Evolutionary conservation across 345 rosid species (phyloP).

Genomic region (Eucalyptus erythrocorys): DNA sequence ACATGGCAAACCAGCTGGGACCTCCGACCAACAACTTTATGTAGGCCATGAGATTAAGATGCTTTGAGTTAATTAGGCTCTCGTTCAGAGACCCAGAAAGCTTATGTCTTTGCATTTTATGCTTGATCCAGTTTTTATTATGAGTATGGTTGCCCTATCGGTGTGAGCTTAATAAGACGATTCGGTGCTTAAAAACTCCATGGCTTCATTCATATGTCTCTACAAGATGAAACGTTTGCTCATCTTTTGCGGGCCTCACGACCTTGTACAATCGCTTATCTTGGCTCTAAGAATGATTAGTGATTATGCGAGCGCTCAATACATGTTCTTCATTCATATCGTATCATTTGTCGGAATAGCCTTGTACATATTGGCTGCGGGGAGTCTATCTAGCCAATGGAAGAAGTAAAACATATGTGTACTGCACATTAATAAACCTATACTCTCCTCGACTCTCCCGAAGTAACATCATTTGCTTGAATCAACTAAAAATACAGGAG

Average conservation of each 20-base stretch:
- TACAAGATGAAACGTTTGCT: not conserved
- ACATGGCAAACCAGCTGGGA: not conserved
- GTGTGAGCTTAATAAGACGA: not conserved
- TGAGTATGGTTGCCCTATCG: not conserved
- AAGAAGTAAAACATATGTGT: not conserved
- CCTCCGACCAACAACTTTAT: not conserved
- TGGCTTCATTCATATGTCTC: not conserved
- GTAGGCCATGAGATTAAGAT: not conserved
- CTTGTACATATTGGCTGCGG: not conserved
- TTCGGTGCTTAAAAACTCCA: not conserved
- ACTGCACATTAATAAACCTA: not conserved
- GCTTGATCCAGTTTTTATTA: not conserved
- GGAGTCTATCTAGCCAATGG: not conserved
- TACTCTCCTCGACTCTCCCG: not conserved
- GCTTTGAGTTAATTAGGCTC: not conserved
- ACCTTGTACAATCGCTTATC: not conserved
- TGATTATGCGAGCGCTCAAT: not conserved
- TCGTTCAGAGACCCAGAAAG: not conserved
- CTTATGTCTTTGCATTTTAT: not conserved
- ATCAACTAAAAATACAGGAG: not conserved
- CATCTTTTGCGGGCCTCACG: not conserved
- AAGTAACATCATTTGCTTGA: not conserved
- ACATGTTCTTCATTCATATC: not conserved
- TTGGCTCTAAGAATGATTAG: not conserved
- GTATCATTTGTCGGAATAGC: not conserved